phyloP scores from a whole-genome alignment of 2,329 filamentous ascomycete species.

The Cercospora nicotianae region DNA sequence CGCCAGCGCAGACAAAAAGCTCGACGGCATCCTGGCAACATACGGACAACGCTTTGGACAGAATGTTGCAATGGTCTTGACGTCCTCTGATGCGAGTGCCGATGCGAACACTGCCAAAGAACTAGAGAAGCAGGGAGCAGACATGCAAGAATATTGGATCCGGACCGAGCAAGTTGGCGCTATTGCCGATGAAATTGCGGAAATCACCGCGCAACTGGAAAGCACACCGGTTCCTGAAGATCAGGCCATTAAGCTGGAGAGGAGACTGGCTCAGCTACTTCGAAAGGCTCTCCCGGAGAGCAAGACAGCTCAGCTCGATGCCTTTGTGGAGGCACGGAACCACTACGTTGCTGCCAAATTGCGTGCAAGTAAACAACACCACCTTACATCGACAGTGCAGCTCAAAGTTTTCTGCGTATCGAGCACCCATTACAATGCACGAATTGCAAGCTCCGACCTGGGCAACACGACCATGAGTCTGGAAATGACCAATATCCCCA shows the following conservation, averaged over 20 bases:
- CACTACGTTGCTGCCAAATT: neutral
- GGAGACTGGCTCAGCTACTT: too few relatives aligned
- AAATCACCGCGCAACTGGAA: too few relatives aligned
- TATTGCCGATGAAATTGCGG: neutral
- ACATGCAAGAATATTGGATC: neutral
- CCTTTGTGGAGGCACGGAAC: neutral
- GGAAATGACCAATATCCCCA: neutral
- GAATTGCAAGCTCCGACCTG: fast-evolving
- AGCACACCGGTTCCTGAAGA: too few relatives aligned
- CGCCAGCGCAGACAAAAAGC: neutral
- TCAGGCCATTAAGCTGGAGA: too few relatives aligned
- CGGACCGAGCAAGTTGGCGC: neutral
- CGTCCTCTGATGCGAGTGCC: neutral
- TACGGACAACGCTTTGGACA: neutral
- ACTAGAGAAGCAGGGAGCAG: neutral
- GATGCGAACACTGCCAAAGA: neutral
- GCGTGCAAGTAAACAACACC: neutral
- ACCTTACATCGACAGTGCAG: neutral
- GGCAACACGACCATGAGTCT: neutral
- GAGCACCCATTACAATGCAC: neutral
- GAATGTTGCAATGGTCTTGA: neutral
- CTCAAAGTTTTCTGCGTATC: neutral
- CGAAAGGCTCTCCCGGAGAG: too few relatives aligned
- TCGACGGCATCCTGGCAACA: neutral
- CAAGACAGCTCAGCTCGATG: neutral